Conservation (phyloP, 495 filamentous ascomycete species). For the Aeminium ludgeri region DNA sequence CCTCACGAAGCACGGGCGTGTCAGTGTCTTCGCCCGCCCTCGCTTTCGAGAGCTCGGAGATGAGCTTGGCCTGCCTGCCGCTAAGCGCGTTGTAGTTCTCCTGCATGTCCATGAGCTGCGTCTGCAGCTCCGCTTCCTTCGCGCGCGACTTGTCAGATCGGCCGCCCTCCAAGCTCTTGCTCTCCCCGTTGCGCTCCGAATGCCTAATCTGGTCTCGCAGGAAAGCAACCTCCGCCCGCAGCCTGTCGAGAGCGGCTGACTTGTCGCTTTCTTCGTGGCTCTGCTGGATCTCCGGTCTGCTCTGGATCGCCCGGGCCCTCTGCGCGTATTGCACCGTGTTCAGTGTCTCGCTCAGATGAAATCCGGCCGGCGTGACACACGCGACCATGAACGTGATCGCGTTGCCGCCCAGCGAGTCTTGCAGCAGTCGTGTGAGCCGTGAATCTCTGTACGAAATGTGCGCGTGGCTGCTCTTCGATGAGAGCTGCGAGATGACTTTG, state of each 20-base stretch:
- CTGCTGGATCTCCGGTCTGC: constrained; percentile 91
- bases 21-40: constrained; percentile 47
- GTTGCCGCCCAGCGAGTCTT: constrained; percentile 95
- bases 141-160: constrained; percentile 63
- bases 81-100: constrained; percentile 88
- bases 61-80: constrained; percentile 82
- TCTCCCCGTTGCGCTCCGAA: constrained; percentile 43
- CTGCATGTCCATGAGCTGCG: constrained; percentile 79
- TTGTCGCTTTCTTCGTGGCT: constrained; percentile 81
- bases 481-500: constrained; percentile 97
- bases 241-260: constrained; percentile 80
- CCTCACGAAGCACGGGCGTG: constrained; percentile 31
- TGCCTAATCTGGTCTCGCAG: constrained; percentile 78
- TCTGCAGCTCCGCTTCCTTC: constrained; percentile 78
- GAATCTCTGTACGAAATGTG: constrained; percentile 98
- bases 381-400: constrained; percentile 99
- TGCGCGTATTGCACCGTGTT: constrained; percentile 98
- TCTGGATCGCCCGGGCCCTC: constrained; percentile 89
- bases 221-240: constrained; percentile 88
- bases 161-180: not conserved
- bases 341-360: constrained; percentile 91
- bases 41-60: constrained; percentile 81
- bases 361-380: constrained; percentile 91
- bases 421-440: constrained; percentile 81
- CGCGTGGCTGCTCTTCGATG: constrained; percentile 67